These are phyloP conservation scores for Hura crepitans DNA, from an alignment of 441 rosid genomes.

Conservation along the genomic window DNA sequence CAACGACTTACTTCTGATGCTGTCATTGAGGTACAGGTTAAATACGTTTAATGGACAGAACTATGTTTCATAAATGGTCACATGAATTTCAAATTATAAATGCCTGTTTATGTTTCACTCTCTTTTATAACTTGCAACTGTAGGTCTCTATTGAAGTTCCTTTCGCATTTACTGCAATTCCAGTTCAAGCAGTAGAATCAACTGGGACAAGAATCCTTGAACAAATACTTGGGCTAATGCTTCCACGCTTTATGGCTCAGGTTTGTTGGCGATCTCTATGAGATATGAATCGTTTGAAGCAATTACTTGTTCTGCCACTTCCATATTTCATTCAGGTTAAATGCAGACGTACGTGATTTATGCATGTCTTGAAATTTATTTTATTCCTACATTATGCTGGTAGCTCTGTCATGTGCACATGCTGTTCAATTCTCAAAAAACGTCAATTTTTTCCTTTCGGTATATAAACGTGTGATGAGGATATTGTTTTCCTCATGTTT, in stretches of 20 bases:
- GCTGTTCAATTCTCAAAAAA: not conserved
- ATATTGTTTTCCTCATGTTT: not conserved
- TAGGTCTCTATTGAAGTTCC: constrained; percentile 83
- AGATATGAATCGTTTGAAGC: constrained; percentile 12
- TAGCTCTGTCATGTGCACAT: not conserved
- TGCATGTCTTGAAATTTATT: not conserved
- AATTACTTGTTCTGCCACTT: not conserved
- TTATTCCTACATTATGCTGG: not conserved
- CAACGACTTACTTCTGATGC: constrained; percentile 82
- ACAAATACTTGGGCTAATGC: constrained; percentile 75
- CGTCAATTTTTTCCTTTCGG: not conserved
- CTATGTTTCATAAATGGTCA: constrained; percentile 7
- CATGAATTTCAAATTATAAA: not conserved
- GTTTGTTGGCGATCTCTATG: constrained; percentile 35
- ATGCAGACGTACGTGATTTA: not conserved
- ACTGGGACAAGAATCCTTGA: constrained; percentile 78
- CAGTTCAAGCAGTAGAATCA: constrained; percentile 65
- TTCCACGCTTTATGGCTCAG: constrained; percentile 91
- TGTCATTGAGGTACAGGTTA: constrained; percentile 61
- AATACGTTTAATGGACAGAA: constrained; percentile 12
- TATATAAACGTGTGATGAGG: too few relatives aligned
- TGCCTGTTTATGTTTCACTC: constrained; percentile 1
- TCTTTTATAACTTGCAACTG: constrained; percentile 17
- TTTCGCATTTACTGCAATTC: constrained; percentile 66
- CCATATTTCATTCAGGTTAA: not conserved